Percentiles rank a stretch among this genome's conserved stretches.
These are phyloP conservation scores for Beauveria bassiana DNA, from an alignment of 2,329 filamentous ascomycete genomes.

Conservation along the genomic window DNA sequence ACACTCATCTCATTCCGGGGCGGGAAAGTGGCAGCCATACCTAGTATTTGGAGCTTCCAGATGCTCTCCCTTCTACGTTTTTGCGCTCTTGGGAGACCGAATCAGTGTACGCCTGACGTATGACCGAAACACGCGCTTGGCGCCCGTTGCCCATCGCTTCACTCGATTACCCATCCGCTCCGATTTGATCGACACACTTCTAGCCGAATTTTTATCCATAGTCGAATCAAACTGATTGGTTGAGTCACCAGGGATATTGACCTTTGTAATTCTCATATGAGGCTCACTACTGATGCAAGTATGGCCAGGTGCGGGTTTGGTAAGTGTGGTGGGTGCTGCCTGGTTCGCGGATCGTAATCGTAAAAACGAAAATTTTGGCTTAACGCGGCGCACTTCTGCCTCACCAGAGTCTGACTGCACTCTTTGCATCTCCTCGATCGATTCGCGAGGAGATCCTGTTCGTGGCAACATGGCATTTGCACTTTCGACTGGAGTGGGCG, in stretches of 20 bases:
- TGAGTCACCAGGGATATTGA: neutral
- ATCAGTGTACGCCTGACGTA: conserved; percentile 26
- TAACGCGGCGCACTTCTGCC: neutral
- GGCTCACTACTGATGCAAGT: neutral
- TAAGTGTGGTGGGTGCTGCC: neutral
- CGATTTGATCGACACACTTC: conserved; percentile 12
- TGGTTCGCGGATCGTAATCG: neutral
- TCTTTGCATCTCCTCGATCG: neutral
- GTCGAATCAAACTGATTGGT: neutral
- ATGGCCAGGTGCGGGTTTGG: neutral
- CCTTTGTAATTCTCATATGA: neutral
- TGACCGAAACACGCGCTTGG: conserved; percentile 24
- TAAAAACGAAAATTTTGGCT: conserved; percentile 9
- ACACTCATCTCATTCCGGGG: neutral
- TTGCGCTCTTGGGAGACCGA: conserved; percentile 19
- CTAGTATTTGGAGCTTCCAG: neutral
- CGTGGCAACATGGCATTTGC: conserved; percentile 11
- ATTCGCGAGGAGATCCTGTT: conserved; percentile 7
- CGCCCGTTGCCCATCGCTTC: conserved; percentile 27
- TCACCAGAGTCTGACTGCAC: neutral
- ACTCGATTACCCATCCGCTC: conserved; percentile 21
- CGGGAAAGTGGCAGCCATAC: neutral
- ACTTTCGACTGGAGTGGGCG: conserved; percentile 17
- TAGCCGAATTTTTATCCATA: neutral
- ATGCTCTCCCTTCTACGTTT: neutral